These are phyloP conservation scores for Magnusiomyces magnusii DNA, from an alignment of 1,139 yeast genomes.

Conservation along the genomic window DNA sequence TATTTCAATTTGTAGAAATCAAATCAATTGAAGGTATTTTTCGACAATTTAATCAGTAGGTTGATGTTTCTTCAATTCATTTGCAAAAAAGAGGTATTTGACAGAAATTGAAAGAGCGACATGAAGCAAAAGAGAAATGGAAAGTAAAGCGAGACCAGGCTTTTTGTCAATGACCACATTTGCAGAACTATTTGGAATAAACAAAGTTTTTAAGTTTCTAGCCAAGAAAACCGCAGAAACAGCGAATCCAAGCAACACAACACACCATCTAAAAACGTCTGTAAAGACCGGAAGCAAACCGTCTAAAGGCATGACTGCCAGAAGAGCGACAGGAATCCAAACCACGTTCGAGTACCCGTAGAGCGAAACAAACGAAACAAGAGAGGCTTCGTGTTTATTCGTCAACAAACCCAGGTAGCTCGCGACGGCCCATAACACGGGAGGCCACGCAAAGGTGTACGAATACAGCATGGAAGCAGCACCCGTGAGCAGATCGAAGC, in stretches of 20 bases:
- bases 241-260: constrained; percentile 34
- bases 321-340: constrained; percentile 71
- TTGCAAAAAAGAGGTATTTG: constrained; percentile 32
- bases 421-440: constrained; percentile 43
- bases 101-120: constrained; percentile 35
- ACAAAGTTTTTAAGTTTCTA: constrained; percentile 32
- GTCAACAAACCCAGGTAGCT: constrained; percentile 34
- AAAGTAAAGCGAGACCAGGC: constrained; percentile 30
- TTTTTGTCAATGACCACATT: constrained; percentile 25
- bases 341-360: constrained; percentile 73
- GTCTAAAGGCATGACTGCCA: constrained; percentile 40
- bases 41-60: background rate
- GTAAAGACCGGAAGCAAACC: constrained; percentile 31
- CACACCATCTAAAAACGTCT: constrained; percentile 34
- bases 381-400: constrained; percentile 30
- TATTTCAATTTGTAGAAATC: background rate
- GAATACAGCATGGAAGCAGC: constrained; percentile 66
- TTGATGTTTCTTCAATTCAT: background rate
- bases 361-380: constrained; percentile 45
- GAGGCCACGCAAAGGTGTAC: constrained; percentile 59
- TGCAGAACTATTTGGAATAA: constrained; percentile 28
- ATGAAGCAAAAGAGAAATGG: constrained; percentile 31
- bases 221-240: constrained; percentile 35
- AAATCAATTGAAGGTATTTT: too few species aligned
- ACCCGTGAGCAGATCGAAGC: constrained; percentile 54